These are phyloP conservation scores for Xanthoparmelia taractica DNA, from an alignment of 495 filamentous ascomycete species.

Conservation along the genomic window DNA sequence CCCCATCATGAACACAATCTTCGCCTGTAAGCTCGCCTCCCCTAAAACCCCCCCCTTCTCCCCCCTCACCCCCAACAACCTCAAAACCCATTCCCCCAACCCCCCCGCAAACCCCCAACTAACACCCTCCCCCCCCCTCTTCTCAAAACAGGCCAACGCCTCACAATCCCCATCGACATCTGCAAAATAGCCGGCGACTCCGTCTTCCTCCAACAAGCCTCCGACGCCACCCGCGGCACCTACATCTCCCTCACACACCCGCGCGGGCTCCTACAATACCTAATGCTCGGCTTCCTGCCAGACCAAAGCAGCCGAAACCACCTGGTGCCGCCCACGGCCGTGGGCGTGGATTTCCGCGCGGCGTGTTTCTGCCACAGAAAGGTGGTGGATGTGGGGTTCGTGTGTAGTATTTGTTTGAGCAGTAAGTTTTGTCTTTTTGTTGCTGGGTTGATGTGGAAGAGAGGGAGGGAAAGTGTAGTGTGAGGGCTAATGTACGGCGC, in stretches of 20 bases:
- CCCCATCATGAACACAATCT: conserved; percentile 94
- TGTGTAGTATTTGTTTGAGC: conserved; percentile 91
- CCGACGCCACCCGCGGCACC: conserved; percentile 79
- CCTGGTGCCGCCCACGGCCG: conserved; percentile 69
- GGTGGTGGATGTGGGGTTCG: conserved; percentile 87
- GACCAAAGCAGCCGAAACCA: conserved; percentile 59
- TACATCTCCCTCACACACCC: conserved; percentile 68
- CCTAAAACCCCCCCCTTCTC: too few relatives aligned
- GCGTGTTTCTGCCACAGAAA: conserved; percentile 94
- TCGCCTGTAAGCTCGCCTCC: conserved; percentile 57
- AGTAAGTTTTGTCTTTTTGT: conserved; percentile 41
- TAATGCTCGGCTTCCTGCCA: conserved; percentile 91
- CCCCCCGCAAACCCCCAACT: background rate
- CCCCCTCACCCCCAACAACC: too few relatives aligned
- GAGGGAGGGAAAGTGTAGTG: background rate
- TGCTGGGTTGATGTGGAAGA: background rate
- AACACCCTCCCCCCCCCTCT: background rate
- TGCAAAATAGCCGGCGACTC: conserved; percentile 75
- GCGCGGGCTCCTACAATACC: conserved; percentile 69
- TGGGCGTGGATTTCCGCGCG: conserved; percentile 88
- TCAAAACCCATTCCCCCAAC: rapidly evolving
- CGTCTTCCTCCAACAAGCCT: conserved; percentile 92
- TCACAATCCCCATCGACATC: conserved; percentile 82
- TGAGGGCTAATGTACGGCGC: conserved; percentile 5
- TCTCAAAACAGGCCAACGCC: conserved; percentile 56